Base-by-base conservation (phyloP, 345 rosid genomes). In the Isatis tinctoria region DNA sequence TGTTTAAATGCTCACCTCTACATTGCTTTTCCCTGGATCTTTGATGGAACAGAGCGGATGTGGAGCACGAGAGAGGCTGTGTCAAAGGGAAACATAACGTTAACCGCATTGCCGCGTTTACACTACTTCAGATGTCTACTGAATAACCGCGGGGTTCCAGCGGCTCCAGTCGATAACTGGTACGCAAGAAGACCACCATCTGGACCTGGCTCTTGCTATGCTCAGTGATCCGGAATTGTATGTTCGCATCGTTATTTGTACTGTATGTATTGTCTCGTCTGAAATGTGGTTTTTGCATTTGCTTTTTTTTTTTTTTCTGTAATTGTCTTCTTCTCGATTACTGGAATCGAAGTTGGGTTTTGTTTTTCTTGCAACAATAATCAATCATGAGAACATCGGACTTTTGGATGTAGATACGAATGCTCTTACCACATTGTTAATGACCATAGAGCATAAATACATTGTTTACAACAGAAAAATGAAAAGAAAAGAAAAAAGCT, bases 121-220 rank as follows among this genome's bases (percentile, higher is more conserved):
- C 96, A 84, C 37, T 87, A 92, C 82, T 90, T 95, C 86, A 80
- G 98, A 79, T 95, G 99, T 87, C 85, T 92, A 35, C 51, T 95
- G 84, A 90, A 87, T 73, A 71, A 83, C 60, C 91, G 97, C 0
- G 98, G 97, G 51, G 82, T 92, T 70, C 86, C 76, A 56, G 97
- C 98, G 6, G 97, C 96, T 79, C 97, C 99, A 0, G 92, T 85
- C 28, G 54, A 80, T 18, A 92, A 88, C 69, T 9, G 5, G 12
- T 83, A 81, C 20, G 99, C 92, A 0, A 78, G 92, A 61, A 73
- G 65, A 18, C 85, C 90, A 37, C 99, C 99, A 2, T 24, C 16
- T 0, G 96, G 92, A 65, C 92, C 97, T 0, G 91, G 88, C 1
- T 88, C 96, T 51, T 92, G 99, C 86, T 92, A 88, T 66, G 88